These are phyloP conservation scores for Yamadazyma paraphyllophila DNA, from an alignment of 805 yeast genomes.

Conservation along the genomic window DNA sequence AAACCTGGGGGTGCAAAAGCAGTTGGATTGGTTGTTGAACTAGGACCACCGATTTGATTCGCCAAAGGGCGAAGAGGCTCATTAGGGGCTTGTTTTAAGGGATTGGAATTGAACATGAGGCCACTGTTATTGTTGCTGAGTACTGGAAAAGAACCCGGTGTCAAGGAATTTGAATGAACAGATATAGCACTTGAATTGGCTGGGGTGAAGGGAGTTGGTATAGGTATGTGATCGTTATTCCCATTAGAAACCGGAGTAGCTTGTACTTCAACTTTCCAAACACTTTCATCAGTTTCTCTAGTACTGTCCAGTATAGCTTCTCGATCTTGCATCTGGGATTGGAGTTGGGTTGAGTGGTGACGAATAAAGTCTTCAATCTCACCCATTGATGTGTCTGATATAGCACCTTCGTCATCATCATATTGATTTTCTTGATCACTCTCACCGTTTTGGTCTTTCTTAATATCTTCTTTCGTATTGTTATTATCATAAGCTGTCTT, in stretches of 20 bases:
- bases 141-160: neutral
- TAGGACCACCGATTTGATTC: neutral
- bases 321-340: constrained; percentile 11
- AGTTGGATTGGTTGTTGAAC: neutral
- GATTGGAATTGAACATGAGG: no score
- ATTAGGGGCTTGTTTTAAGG: neutral
- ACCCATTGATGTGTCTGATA: constrained; percentile 21
- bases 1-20: no score
- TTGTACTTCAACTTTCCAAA: constrained; percentile 1
- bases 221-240: neutral
- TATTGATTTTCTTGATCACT: neutral
- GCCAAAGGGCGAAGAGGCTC: neutral
- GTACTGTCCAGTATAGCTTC: neutral
- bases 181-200: constrained; percentile 1
- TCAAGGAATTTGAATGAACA: neutral
- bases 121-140: no score
- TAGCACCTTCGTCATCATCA: constrained; percentile 1
- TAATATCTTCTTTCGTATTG: no score
- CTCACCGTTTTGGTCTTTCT: no score
- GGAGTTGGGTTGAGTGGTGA: constrained; percentile 31
- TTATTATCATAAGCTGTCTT: no score
- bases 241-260: constrained; percentile 5
- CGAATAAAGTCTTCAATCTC: constrained; percentile 38
- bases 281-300: neutral
- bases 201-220: neutral